phyloP scores from a whole-genome alignment of 495 filamentous ascomycete species.

The Penicillium salamii region DNA sequence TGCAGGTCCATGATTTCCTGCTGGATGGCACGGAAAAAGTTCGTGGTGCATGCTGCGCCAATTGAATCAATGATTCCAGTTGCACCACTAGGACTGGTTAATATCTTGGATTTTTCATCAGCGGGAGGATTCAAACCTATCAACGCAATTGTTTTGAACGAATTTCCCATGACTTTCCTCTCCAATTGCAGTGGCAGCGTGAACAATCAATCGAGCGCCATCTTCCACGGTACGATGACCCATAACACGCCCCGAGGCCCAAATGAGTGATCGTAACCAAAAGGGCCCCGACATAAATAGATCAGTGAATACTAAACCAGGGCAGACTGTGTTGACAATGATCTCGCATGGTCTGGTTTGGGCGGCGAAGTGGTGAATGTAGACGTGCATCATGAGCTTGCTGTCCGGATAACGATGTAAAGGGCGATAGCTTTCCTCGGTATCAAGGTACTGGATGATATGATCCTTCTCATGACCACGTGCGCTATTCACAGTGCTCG shows the following conservation, averaged over 20 bases:
- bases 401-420: constrained; percentile 19
- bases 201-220: constrained; percentile 13
- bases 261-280: too few species aligned
- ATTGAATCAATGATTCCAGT: too few species aligned
- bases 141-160: background rate
- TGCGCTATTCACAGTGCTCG: background rate
- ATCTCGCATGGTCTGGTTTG: constrained; percentile 15
- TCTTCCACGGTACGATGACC: constrained; percentile 5
- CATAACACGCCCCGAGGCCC: background rate
- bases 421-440: constrained; percentile 4
- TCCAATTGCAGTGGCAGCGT: constrained; percentile 12
- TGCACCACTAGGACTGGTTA: too few species aligned
- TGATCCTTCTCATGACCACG: background rate
- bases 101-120: too few species aligned
- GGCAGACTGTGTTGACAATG: constrained; percentile 28
- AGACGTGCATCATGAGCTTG: constrained; percentile 27
- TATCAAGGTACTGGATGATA: constrained; percentile 11
- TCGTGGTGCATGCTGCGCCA: too few species aligned
- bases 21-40: too few species aligned
- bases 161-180: constrained; percentile 26
- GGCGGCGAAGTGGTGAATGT: constrained; percentile 18
- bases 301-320: constrained; percentile 21
- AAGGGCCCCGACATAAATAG: background rate
- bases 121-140: background rate
- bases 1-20: too few species aligned